Base-by-base conservation (phyloP, 805 yeast genomes). In the Barnettozyma pratensis region DNA sequence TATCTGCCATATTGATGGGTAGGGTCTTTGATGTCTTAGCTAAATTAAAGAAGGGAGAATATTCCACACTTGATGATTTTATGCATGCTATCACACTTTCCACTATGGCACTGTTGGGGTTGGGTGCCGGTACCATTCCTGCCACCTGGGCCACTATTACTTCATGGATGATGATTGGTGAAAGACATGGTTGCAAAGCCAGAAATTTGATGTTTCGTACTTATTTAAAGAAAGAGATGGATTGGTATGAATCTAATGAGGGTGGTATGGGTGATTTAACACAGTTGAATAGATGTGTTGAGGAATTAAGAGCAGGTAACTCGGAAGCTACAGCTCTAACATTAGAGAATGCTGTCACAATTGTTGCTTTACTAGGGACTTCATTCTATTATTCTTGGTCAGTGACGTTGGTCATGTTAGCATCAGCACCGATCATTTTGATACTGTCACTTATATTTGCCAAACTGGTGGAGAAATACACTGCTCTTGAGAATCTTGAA, bases 371-470 rank as follows among this genome's bases (percentile, higher is more conserved):
- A 9, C 60, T 84, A 2, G 73, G 79, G 1, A 79, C 86, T 0
- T 81, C 96, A 1, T 76, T 94, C 61, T 75, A 76, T 51, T 83
- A 81, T 51, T 87, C 96, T 3, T 92, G 97, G 97, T 75, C 87
- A 4, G 72, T 94, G 9, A 87, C 97, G 0, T 66, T 94, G 28
- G 77, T 94, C 2, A 79, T 85, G n/a, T 59, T 92, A 50, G 83
- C 88, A 1, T 74, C 85, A 4, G 56, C 88, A 4, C 99, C 99
- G 0, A 34, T 90, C 0, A 77, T 92, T 49, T 72, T 72, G 0
- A 7, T 73, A 0, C 53, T 76, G 3, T 80, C 85, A 1, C 64
- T 69, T 36, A 35, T 73, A 0, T 76, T 84, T 48, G 80, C 90
- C 0, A 69, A 60, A 12, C 60, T 74, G 34, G 75, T 85, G 11